Base-by-base conservation (phyloP, 257 asterid species). In the Ballota nigra region DNA sequence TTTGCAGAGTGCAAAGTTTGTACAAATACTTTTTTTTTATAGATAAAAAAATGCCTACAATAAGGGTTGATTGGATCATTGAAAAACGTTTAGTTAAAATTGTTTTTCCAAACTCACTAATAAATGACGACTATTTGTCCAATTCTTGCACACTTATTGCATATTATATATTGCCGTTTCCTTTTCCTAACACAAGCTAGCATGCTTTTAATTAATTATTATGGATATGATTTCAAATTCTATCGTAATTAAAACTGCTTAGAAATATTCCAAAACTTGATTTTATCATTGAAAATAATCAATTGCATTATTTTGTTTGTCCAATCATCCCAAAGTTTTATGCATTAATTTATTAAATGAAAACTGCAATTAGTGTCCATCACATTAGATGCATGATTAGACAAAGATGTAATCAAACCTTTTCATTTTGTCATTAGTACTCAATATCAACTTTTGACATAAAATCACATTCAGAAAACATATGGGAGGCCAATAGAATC, bases 301-400 rank as follows among this genome's bases (percentile, higher is more conserved):
- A n/a, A 47, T n/a, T n/a, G 22, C 55, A 47, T 47, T 47, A 47
- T 6, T n/a, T 6, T 47, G n/a, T 47, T 47, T 47, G 55, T 47
- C 22, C 55, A 47, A n/a, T 47, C 22, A n/a, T n/a, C 55, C 20
- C 8, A 47, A 47, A n/a, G 8, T 15, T 47, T 43, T 13, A 13
- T 47, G 55, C 15, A 47, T 47, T 47, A 47, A 15, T 47, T 47
- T 47, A 47, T 47, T 47, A 47, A 15, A 47, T n/a, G 19, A 47
- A 66, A 72, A 65, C 43, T 38, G 65, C 65, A 61, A 70, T 79
- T 62, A 74, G 67, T 38, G 24, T 69, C n/a, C 26, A 36, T 43
- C 75, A 63, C 55, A 52, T 63, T 73, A 65, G 59, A 12, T 38
- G 72, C 65, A 81, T 78, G 79, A 84, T 78, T 70, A 61, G 75